A percentile compares a stretch with the other conserved stretches of the same genome.
Conservation (phyloP, 768 basidiomycete species). For the Dacryopinax spathularia region DNA sequence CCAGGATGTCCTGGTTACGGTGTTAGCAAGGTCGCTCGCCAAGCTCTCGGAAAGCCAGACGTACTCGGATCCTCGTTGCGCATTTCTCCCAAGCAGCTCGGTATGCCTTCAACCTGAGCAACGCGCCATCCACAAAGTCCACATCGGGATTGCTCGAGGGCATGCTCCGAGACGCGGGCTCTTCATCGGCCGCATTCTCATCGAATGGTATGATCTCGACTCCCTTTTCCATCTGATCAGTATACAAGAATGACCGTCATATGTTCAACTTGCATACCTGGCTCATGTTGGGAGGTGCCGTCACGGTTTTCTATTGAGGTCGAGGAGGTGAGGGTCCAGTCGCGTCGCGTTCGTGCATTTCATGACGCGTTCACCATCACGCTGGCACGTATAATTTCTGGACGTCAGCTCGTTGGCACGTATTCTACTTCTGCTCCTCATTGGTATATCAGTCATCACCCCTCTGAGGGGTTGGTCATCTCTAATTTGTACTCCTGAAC, state of each 20-base stretch:
- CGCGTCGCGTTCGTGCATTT: not conserved
- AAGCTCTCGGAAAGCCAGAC: not conserved
- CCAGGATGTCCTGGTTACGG: not conserved
- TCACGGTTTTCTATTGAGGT: not conserved
- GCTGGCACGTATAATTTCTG: not conserved
- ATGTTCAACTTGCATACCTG: not conserved
- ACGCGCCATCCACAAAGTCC: not conserved
- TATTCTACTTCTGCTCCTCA: no score
- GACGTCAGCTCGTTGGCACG: no score
- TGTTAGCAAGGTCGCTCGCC: not conserved
- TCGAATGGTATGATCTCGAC: not conserved
- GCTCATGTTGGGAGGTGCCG: not conserved
- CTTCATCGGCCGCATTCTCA: not conserved
- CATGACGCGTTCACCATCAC: not conserved
- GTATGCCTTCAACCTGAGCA: not conserved
- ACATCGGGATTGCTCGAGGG: not conserved
- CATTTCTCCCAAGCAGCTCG: not conserved
- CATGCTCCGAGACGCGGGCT: not conserved
- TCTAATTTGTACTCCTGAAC: no score
- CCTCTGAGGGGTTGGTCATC: no score
- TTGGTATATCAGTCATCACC: no score
- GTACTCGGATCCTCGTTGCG: not conserved
- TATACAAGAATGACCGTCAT: not conserved
- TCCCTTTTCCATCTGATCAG: not conserved
- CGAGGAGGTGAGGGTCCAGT: not conserved